A percentile compares a stretch with the other conserved stretches of the same genome.
Evolutionary conservation across 2,329 filamentous ascomycete genomes (phyloP).

Genomic region (Sclerotinia spermophila): DNA sequence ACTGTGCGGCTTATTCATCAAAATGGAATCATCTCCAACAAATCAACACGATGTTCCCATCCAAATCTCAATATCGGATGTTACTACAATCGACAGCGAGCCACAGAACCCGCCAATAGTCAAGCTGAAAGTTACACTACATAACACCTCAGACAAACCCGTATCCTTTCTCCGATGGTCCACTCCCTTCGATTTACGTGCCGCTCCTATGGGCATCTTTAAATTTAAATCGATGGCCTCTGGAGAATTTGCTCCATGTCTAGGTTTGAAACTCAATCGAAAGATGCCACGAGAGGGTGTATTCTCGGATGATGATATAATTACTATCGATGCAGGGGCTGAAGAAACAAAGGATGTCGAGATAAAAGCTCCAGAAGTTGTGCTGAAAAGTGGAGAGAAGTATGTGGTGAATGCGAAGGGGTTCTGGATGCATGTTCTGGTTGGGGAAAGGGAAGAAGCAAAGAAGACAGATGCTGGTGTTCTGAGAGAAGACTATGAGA

Average conservation of each 20-base stretch:
- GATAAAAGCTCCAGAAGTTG: conserved; percentile 32
- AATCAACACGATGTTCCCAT: neutral
- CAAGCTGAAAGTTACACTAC: conserved; percentile 20
- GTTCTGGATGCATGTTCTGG: conserved; percentile 35
- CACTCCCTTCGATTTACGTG: conserved; percentile 38
- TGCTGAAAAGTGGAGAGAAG: conserved; percentile 34
- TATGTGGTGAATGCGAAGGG: conserved; percentile 38
- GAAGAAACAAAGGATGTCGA: conserved; percentile 29
- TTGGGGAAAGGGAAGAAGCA: conserved; percentile 7
- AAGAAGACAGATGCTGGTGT: conserved; percentile 6
- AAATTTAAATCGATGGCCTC: conserved; percentile 32
- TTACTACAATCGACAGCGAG: neutral
- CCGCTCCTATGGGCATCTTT: conserved; percentile 36
- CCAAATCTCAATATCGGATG: neutral
- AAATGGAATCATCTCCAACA: neutral
- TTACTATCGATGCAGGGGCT: conserved; percentile 35
- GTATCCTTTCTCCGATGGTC: conserved; percentile 40
- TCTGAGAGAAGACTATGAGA: conserved; percentile 17
- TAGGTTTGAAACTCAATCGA: conserved; percentile 31
- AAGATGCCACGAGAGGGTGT: conserved; percentile 35
- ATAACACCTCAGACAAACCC: conserved; percentile 32
- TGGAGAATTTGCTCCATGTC: conserved; percentile 20
- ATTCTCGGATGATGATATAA: conserved; percentile 30
- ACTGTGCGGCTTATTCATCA: neutral
- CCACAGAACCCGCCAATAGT: conserved; percentile 2